Evolutionary conservation across 2,329 filamentous ascomycete species (phyloP).

Genomic region (Aspergillus bombycis): DNA sequence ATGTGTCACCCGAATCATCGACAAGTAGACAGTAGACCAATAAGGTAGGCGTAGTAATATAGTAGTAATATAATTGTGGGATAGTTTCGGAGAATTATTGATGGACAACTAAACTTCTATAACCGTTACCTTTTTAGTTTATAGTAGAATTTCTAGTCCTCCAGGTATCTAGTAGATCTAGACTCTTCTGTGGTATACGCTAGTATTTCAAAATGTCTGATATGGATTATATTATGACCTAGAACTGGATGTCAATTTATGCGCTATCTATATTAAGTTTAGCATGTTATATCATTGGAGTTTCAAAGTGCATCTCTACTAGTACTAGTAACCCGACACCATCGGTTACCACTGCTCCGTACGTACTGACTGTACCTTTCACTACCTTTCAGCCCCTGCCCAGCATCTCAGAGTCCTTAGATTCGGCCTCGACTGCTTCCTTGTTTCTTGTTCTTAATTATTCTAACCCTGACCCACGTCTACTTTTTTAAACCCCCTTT

Average conservation of each 20-base stretch:
- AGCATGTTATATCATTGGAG: neutral
- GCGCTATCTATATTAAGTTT: neutral
- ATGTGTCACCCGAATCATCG: no score
- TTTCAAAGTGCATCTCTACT: neutral
- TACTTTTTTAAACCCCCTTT: neutral
- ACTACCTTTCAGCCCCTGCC: neutral
- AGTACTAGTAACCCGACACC: no score
- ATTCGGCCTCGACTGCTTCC: neutral
- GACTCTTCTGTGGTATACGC: neutral
- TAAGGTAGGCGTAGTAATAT: no score
- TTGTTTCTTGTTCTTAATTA: slow-evolving; percentile 5
- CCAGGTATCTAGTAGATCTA: no score
- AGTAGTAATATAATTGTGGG: no score
- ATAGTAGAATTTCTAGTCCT: no score
- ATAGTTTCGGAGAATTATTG: no score
- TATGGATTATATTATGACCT: neutral
- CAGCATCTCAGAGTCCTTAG: neutral
- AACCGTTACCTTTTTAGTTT: no score
- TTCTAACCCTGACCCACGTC: slow-evolving; percentile 7
- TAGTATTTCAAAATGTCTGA: neutral
- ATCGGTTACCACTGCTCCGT: neutral
- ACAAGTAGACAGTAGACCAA: no score
- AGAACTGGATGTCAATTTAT: neutral
- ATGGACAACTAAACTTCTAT: no score
- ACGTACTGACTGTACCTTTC: neutral